Evolutionary conservation across 2,329 filamentous ascomycete genomes (phyloP).

Genomic region (Emmonsiellopsis sp.): DNA sequence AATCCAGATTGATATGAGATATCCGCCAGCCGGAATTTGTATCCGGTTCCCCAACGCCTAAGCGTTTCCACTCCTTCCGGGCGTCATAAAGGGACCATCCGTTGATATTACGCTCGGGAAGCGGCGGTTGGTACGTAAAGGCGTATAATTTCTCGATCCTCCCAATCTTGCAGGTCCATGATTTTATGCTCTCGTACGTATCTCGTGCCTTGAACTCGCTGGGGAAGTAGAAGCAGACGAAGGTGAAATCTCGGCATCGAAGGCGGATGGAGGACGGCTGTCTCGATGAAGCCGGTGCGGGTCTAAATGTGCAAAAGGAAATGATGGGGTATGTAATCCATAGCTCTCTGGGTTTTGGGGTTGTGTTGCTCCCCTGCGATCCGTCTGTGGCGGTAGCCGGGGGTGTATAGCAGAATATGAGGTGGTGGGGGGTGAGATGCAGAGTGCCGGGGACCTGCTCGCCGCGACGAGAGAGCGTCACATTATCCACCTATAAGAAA

Average conservation of each 20-base stretch:
- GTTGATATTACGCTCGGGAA: constrained; percentile 62
- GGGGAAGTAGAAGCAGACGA: constrained; percentile 80
- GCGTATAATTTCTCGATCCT: constrained; percentile 84
- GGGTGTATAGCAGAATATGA: constrained; percentile 54
- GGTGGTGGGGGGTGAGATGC: constrained; percentile 54
- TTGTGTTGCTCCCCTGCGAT: constrained; percentile 26
- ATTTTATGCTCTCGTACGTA: constrained; percentile 77
- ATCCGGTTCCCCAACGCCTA: constrained; percentile 79
- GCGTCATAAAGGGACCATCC: constrained; percentile 83
- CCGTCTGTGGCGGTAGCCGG: constrained; percentile 24
- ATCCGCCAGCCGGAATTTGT: constrained; percentile 78
- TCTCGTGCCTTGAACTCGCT: constrained; percentile 68
- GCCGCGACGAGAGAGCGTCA: constrained; percentile 50
- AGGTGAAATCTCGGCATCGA: constrained; percentile 86
- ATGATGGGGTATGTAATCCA: constrained; percentile 97
- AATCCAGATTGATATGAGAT: constrained; percentile 81
- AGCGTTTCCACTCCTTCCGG: constrained; percentile 72
- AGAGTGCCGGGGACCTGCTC: constrained; percentile 51
- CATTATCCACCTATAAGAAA: constrained; percentile 41
- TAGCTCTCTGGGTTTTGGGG: constrained; percentile 55
- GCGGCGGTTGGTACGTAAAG: constrained; percentile 71
- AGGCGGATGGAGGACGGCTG: constrained; percentile 76
- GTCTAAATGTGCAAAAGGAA: constrained; percentile 66
- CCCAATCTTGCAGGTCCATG: constrained; percentile 71
- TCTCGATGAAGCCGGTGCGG: constrained; percentile 59